Conservation (phyloP, 331 rosid genomes). For the Quercus phellos region DNA sequence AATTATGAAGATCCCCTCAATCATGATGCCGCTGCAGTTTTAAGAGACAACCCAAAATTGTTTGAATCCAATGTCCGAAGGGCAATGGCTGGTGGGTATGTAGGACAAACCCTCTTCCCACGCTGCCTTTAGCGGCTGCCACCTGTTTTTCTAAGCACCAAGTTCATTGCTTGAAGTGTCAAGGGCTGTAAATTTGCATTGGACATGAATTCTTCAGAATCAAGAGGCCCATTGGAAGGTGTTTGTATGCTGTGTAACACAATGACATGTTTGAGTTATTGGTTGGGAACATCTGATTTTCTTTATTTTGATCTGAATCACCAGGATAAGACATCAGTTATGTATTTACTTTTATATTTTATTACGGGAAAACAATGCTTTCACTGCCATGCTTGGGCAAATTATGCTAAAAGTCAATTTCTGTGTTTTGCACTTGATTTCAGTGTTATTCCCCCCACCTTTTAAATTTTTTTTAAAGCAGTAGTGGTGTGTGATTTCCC, state of each 20-base stretch:
- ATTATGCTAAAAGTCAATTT: neutral
- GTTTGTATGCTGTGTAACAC: slow-evolving; percentile 24
- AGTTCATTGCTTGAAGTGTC: slow-evolving; percentile 10
- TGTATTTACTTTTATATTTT: slow-evolving; percentile 20
- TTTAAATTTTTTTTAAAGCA: too few relatives aligned
- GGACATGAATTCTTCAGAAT: neutral
- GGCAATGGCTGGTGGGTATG: slow-evolving; percentile 59
- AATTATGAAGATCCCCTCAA: slow-evolving; percentile 59
- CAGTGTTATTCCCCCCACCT: neutral
- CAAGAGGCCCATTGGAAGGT: neutral
- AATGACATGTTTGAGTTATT: slow-evolving; percentile 31
- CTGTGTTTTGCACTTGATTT: neutral
- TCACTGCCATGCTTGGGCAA: neutral
- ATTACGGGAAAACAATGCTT: neutral
- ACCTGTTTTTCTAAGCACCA: slow-evolving; percentile 8
- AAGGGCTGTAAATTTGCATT: slow-evolving; percentile 20
- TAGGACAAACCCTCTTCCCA: slow-evolving; percentile 45
- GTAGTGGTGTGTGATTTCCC: too few relatives aligned
- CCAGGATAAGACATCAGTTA: slow-evolving; percentile 12
- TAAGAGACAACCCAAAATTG: slow-evolving; percentile 45
- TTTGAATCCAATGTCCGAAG: slow-evolving; percentile 52
- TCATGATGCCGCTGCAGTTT: slow-evolving; percentile 54
- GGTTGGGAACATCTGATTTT: slow-evolving; percentile 13
- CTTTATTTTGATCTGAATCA: slow-evolving; percentile 6
- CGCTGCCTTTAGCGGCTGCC: slow-evolving; percentile 33